Evolutionary conservation across 2,329 filamentous ascomycete species (phyloP).

Genomic region (Ophiostoma fasciatum): DNA sequence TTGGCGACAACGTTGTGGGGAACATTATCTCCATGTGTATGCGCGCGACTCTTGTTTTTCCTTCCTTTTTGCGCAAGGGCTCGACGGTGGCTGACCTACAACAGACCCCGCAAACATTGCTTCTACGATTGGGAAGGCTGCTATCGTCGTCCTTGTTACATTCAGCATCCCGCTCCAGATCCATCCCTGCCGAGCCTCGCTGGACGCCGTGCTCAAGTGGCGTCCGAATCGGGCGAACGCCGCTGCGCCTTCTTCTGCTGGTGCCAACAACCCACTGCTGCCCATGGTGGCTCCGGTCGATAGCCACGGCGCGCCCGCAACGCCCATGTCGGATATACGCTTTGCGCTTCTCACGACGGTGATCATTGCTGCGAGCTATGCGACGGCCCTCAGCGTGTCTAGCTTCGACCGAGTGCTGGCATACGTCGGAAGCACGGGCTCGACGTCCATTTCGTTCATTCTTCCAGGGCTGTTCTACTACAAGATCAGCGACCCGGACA

Average conservation of each 20-base stretch:
- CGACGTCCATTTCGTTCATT: constrained; percentile 93
- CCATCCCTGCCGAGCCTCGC: constrained; percentile 86
- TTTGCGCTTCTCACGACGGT: constrained; percentile 81
- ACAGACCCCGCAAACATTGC: constrained; percentile 56
- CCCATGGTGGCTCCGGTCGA: constrained; percentile 22
- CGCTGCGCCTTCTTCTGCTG: constrained; percentile 27
- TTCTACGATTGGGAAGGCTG: constrained; percentile 84
- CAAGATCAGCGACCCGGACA: constrained; percentile 88
- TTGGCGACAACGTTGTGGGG: constrained; percentile 74
- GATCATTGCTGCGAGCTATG: constrained; percentile 73
- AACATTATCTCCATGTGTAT: constrained; percentile 91
- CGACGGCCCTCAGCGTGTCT: constrained; percentile 79
- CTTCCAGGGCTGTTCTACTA: constrained; percentile 95
- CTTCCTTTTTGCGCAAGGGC: too few species aligned
- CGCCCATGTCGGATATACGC: constrained; percentile 67
- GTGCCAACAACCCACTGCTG: constrained; percentile 28
- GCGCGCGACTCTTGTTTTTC: constrained; percentile 17
- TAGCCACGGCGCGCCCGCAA: constrained; percentile 36
- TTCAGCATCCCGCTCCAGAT: constrained; percentile 94
- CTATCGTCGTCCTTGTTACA: constrained; percentile 89
- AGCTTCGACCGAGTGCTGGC: constrained; percentile 83
- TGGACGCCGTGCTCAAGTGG: constrained; percentile 92
- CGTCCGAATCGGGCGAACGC: constrained; percentile 45
- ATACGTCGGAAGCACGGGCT: constrained; percentile 89
- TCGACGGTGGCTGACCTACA: too few species aligned